Conservation (phyloP, 768 basidiomycete genomes). For the Lactifluus rugatus region DNA sequence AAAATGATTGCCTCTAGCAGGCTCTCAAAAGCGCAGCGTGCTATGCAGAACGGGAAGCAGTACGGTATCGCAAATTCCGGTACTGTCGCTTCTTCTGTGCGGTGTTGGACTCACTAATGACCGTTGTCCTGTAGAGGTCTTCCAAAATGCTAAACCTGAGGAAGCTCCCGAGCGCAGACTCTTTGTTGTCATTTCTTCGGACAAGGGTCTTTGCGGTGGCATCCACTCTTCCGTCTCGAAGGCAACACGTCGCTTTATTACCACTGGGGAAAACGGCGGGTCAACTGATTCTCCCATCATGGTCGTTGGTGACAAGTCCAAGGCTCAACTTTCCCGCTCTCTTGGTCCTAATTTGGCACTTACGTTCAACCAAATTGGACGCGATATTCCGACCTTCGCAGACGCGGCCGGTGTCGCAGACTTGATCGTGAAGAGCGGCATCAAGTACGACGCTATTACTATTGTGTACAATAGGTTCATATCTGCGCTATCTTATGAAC, state of each 20-base stretch:
- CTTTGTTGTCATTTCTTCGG: slow-evolving; percentile 90
- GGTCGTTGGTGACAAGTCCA: slow-evolving; percentile 96
- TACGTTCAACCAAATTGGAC: slow-evolving; percentile 96
- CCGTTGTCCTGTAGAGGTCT: slow-evolving; percentile 56
- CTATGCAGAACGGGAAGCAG: slow-evolving; percentile 83
- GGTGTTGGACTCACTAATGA: neutral
- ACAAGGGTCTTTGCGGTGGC: slow-evolving; percentile 99
- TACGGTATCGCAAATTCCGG: slow-evolving; percentile 91
- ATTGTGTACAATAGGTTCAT: slow-evolving; percentile 81
- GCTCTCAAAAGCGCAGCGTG: slow-evolving; percentile 88
- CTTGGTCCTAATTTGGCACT: slow-evolving; percentile 58
- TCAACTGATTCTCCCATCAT: slow-evolving; percentile 61
- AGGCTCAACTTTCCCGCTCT: slow-evolving; percentile 74
- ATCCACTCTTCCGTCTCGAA: slow-evolving; percentile 97
- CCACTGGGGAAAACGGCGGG: slow-evolving; percentile 39
- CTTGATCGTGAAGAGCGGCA: slow-evolving; percentile 75
- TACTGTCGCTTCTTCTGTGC: slow-evolving; percentile 29
- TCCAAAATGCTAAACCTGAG: slow-evolving; percentile 65
- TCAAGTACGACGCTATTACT: slow-evolving; percentile 77
- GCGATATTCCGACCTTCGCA: slow-evolving; percentile 93
- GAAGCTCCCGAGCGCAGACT: slow-evolving; percentile 67
- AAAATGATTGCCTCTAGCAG: slow-evolving; percentile 99
- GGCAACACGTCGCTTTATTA: slow-evolving; percentile 66
- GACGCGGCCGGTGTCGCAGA: slow-evolving; percentile 94
- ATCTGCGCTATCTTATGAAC: slow-evolving; percentile 86